Evolutionary conservation across 23 red algal species (phyloP).

Genomic region (Chondrus crispus): DNA sequence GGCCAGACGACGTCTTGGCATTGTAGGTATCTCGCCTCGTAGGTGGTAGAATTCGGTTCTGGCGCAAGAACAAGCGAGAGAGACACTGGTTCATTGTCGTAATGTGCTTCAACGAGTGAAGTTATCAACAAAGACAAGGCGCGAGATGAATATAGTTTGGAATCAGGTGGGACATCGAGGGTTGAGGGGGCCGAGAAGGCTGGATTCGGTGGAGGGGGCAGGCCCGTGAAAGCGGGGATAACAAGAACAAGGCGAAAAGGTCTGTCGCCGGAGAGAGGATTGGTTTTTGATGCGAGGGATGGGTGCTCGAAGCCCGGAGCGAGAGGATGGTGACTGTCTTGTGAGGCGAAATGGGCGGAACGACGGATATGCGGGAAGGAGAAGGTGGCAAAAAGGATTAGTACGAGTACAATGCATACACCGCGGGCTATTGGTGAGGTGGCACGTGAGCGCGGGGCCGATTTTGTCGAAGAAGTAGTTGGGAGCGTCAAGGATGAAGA

Average conservation of each 20-base stretch:
- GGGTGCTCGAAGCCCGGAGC: neutral
- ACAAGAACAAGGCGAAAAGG: constrained; percentile 28
- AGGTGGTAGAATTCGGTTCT: neutral
- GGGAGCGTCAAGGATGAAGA: too few relatives aligned
- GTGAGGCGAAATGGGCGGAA: neutral
- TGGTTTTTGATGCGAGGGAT: too few relatives aligned
- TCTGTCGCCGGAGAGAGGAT: neutral
- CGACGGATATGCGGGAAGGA: neutral
- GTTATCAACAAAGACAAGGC: constrained; percentile 2
- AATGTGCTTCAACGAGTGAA: constrained; percentile 34
- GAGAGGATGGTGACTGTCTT: neutral
- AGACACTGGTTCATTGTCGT: neutral
- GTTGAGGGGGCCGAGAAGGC: neutral
- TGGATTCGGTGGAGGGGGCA: neutral
- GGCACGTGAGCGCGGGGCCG: too few relatives aligned
- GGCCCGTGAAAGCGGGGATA: constrained; percentile 23
- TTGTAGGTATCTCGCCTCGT: neutral
- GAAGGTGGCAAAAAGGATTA: neutral
- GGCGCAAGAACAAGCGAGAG: constrained; percentile 28
- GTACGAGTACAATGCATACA: too few relatives aligned
- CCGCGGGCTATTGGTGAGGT: too few relatives aligned
- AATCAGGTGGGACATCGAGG: neutral
- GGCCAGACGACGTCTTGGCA: constrained; percentile 24
- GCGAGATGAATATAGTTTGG: neutral
- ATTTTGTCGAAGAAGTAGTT: too few relatives aligned